phyloP scores from a whole-genome alignment of 2,329 filamentous ascomycete species.

The Neonectria neomacrospora region DNA sequence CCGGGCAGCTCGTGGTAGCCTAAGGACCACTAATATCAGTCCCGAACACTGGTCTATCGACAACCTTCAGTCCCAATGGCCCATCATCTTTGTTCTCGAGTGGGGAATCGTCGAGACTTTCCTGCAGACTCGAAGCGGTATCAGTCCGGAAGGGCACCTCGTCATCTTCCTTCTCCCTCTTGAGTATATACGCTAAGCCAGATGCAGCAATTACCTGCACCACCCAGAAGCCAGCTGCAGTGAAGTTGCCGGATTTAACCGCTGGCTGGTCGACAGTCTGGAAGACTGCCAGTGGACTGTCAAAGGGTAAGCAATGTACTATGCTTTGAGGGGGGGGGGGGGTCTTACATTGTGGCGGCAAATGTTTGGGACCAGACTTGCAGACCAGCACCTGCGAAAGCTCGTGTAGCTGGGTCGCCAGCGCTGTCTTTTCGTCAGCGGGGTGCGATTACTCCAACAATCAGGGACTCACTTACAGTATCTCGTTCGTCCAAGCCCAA shows the following conservation, averaged over 20 bases:
- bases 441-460: no score
- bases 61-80: no score
- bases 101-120: no score
- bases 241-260: slow-evolving; percentile 1
- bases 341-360: not conserved
- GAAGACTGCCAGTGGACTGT: slow-evolving; percentile 2
- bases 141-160: no score
- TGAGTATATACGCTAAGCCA: no score
- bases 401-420: not conserved
- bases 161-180: no score
- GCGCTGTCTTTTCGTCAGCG: not conserved
- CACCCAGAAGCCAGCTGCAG: not conserved
- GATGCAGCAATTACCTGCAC: no score
- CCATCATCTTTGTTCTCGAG: no score
- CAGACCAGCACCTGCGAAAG: not conserved
- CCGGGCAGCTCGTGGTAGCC: no score
- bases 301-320: not conserved
- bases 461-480: not conserved
- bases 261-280: slow-evolving; percentile 1
- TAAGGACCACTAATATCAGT: no score
- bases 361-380: not conserved
- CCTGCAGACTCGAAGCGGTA: no score
- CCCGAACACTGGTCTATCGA: no score
- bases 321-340: not conserved
- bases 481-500: not conserved